A percentile compares a stretch with the other conserved stretches of the same genome.
phyloP scores from a whole-genome alignment of 139 green algal genomes.

The Chlorella sorokiniana region DNA sequence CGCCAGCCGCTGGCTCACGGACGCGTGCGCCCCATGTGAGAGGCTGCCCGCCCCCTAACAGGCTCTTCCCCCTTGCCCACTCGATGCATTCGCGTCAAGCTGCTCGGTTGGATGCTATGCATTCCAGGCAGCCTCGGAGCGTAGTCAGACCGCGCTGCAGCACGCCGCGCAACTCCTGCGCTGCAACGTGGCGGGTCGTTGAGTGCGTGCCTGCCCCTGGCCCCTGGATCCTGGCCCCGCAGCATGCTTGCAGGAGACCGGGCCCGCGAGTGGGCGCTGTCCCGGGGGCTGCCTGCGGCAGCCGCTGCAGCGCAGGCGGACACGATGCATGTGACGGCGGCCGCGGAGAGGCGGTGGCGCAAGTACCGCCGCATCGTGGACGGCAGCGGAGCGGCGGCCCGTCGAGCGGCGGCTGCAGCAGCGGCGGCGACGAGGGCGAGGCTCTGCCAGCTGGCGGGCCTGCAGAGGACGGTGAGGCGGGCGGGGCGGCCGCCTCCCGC shows the following conservation, averaged over 20 bases:
- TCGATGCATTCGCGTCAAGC: too few relatives aligned
- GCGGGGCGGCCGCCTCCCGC: background rate
- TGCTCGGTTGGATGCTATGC: too few relatives aligned
- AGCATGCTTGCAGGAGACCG: constrained; percentile 77
- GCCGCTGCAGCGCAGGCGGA: background rate
- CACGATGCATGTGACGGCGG: constrained; percentile 54
- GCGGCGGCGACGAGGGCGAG: background rate
- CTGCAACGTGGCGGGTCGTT: too few relatives aligned
- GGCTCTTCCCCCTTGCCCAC: background rate
- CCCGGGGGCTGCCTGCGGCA: constrained; percentile 45
- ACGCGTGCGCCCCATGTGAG: constrained; percentile 76
- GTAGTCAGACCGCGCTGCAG: too few relatives aligned
- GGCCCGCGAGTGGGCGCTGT: constrained; percentile 62
- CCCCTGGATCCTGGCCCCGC: too few relatives aligned
- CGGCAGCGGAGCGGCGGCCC: background rate
- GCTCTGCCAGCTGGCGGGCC: background rate
- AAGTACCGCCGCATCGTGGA: constrained; percentile 65
- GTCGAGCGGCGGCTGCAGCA: background rate
- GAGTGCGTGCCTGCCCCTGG: too few relatives aligned
- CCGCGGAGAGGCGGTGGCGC: constrained; percentile 45
- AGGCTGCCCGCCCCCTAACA: background rate
- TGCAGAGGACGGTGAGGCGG: background rate
- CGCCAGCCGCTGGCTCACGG: constrained; percentile 64
- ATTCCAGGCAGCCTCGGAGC: too few relatives aligned
- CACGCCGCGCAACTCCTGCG: too few relatives aligned